These are phyloP conservation scores for Heliophila coronopifolia DNA, from an alignment of 441 rosid species.

Conservation along the genomic window DNA sequence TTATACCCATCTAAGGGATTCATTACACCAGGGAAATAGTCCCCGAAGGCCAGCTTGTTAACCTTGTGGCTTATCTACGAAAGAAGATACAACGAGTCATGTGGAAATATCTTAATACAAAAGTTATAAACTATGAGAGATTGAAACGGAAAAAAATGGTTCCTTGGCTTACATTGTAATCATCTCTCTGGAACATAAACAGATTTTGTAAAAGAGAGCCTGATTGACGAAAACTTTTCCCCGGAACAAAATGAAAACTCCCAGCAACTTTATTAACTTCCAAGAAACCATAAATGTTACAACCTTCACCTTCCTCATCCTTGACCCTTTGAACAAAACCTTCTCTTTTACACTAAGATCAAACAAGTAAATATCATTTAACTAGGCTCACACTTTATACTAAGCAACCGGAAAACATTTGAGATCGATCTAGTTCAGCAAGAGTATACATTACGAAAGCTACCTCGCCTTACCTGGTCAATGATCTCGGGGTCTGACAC, in stretches of 20 bases:
- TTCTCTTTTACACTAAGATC: constrained; percentile 81
- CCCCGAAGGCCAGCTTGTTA: constrained; percentile 82
- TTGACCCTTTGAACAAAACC: constrained; percentile 78
- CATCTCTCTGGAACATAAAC: constrained; percentile 70
- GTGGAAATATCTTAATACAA: background rate
- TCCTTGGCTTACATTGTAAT: constrained; percentile 64
- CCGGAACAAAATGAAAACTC: constrained; percentile 89
- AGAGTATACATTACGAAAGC: too few relatives aligned
- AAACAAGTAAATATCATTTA: background rate
- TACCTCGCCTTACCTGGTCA: constrained; percentile 35
- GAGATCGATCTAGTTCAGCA: too few relatives aligned
- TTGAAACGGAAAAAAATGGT: background rate
- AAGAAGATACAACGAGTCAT: background rate
- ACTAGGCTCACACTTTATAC: too few relatives aligned
- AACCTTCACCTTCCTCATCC: constrained; percentile 98
- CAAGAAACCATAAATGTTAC: constrained; percentile 80
- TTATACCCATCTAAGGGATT: constrained; percentile 90
- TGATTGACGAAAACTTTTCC: constrained; percentile 91
- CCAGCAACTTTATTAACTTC: constrained; percentile 98
- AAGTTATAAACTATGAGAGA: background rate
- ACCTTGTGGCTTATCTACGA: constrained; percentile 80
- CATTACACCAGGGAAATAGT: constrained; percentile 83
- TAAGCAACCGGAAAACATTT: too few relatives aligned
- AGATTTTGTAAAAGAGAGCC: constrained; percentile 78
- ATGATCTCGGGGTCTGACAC: constrained; percentile 67